phyloP scores from a whole-genome alignment of 2,329 filamentous ascomycete genomes.

The Fusarium humuli region DNA sequence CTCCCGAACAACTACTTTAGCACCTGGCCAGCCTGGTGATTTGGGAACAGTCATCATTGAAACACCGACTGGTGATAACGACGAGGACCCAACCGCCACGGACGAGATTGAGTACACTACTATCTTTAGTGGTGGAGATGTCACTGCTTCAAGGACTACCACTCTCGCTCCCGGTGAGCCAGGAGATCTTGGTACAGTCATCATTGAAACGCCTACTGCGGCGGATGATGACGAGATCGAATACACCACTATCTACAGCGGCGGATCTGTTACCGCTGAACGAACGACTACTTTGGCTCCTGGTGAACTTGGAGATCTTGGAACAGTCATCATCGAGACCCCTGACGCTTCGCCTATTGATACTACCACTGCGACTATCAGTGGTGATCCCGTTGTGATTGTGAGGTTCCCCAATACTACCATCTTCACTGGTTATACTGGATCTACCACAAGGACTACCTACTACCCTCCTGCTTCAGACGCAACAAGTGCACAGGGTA shows the following conservation, averaged over 20 bases:
- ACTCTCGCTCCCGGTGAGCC: neutral
- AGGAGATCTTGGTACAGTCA: neutral
- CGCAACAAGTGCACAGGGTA: neutral
- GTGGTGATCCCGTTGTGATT: neutral
- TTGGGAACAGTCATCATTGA: neutral
- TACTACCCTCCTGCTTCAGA: neutral
- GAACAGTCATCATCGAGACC: conserved; percentile 11
- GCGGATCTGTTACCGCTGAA: neutral
- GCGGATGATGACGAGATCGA: neutral
- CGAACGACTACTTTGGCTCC: neutral
- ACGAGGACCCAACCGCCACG: neutral
- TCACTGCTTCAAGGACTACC: neutral
- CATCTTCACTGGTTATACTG: neutral
- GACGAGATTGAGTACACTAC: neutral
- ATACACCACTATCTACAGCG: neutral
- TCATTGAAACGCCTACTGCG: neutral
- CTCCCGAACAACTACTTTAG: neutral
- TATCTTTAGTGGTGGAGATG: neutral
- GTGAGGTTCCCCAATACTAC: neutral
- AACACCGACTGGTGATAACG: neutral
- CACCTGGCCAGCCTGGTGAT: neutral
- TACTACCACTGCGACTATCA: neutral
- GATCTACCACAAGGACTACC: neutral
- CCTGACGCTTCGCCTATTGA: neutral
- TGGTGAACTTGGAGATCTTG: neutral